Percentiles rank a stretch among this genome's conserved stretches.
phyloP scores from a whole-genome alignment of 2,329 filamentous ascomycete species.

The Neophaeococcomyces aloes region DNA sequence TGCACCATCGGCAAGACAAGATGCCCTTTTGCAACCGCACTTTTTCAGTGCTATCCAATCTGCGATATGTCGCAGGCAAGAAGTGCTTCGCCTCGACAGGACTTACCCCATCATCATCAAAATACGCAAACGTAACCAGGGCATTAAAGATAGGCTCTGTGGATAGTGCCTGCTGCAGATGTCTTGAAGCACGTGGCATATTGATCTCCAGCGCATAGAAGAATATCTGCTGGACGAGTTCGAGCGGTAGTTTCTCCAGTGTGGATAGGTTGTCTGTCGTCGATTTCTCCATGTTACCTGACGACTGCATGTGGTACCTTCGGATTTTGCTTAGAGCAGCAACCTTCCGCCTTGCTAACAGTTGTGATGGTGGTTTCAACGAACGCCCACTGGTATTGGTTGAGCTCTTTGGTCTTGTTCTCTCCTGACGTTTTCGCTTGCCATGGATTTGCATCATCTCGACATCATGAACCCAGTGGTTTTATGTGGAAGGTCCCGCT shows the following conservation, averaged over 20 bases:
- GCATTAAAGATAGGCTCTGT: slow-evolving; percentile 32
- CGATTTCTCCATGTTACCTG: slow-evolving; percentile 5
- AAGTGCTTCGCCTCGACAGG: slow-evolving; percentile 28
- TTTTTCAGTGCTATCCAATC: slow-evolving; percentile 23
- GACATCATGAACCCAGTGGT: too few species aligned
- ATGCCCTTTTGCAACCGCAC: slow-evolving; percentile 27
- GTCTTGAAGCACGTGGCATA: slow-evolving; percentile 33
- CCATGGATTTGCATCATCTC: background rate
- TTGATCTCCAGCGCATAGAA: slow-evolving; percentile 38
- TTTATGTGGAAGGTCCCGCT: too few species aligned
- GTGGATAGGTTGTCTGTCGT: slow-evolving; percentile 19
- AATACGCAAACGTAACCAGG: slow-evolving; percentile 33
- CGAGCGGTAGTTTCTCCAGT: slow-evolving; percentile 39
- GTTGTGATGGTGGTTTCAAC: slow-evolving; percentile 13
- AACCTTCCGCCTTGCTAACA: slow-evolving; percentile 7
- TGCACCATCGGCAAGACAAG: slow-evolving; percentile 33
- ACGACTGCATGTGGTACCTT: slow-evolving; percentile 8
- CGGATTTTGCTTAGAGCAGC: slow-evolving; percentile 6
- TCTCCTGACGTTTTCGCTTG: background rate
- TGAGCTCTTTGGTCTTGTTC: background rate
- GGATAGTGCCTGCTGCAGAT: slow-evolving; percentile 31
- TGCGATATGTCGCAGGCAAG: slow-evolving; percentile 28
- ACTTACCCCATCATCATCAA: slow-evolving; percentile 27
- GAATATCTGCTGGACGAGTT: slow-evolving; percentile 45
- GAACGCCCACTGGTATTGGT: slow-evolving; percentile 11